A percentile compares a stretch with the other conserved stretches of the same genome.
Conservation (phyloP, 768 basidiomycete genomes). For the Amanita polypyramis region DNA sequence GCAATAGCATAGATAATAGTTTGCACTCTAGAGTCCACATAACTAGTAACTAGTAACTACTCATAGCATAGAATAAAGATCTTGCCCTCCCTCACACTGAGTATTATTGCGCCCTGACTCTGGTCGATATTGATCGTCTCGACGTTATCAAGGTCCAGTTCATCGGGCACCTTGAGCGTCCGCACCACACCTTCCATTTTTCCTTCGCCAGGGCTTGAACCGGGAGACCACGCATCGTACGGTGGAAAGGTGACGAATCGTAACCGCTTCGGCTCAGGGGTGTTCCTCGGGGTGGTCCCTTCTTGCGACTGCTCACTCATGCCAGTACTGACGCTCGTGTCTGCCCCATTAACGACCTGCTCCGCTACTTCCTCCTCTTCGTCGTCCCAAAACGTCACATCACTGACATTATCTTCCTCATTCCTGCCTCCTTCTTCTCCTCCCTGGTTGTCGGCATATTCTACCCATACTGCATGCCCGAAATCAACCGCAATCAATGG, state of each 20-base stretch:
- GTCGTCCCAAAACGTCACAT: constrained; percentile 12
- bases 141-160: constrained; percentile 51
- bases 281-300: not conserved
- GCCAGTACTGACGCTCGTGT: not conserved
- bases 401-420: constrained; percentile 2
- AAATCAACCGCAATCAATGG: constrained; percentile 80
- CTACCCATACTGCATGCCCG: constrained; percentile 81
- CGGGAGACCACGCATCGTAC: not conserved
- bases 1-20: too few relatives aligned
- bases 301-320: not conserved
- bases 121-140: constrained; percentile 77
- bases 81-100: constrained; percentile 56
- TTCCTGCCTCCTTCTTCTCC: not conserved
- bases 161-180: constrained; percentile 54
- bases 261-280: not conserved
- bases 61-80: constrained; percentile 69
- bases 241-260: constrained; percentile 6
- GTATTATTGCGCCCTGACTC: constrained; percentile 60
- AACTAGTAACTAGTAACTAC: constrained; percentile 11
- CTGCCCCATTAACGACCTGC: not conserved
- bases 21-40: too few relatives aligned
- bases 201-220: not conserved
- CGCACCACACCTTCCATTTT: constrained; percentile 33
- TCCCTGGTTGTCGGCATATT: constrained; percentile 27
- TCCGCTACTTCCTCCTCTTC: constrained; percentile 15